phyloP scores from a whole-genome alignment of 495 filamentous ascomycete species.

The Cercophora samala region DNA sequence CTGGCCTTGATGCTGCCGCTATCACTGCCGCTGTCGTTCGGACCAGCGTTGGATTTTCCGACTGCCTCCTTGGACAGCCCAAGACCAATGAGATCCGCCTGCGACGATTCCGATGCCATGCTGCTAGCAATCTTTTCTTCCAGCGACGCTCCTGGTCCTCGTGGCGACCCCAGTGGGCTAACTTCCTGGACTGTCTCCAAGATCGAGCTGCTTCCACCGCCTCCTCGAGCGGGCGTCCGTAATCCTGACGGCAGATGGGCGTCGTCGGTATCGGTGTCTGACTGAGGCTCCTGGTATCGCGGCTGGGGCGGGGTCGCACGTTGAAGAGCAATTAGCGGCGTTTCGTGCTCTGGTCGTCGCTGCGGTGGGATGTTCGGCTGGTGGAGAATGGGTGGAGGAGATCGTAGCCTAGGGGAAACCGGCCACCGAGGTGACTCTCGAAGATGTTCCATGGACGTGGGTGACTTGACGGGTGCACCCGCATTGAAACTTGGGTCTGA shows the following conservation, averaged over 20 bases:
- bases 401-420: conserved; percentile 62
- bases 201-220: conserved; percentile 62
- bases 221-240: conserved; percentile 62
- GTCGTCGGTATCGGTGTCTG: conserved; percentile 56
- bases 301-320: conserved; percentile 46
- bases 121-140: conserved; percentile 51
- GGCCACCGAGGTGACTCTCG: conserved; percentile 61
- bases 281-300: conserved; percentile 35
- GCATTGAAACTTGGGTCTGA: conserved; percentile 49
- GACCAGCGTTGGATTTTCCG: conserved; percentile 33
- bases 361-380: conserved; percentile 42
- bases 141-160: conserved; percentile 44
- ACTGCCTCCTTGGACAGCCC: conserved; percentile 32
- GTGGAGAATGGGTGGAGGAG: conserved; percentile 58
- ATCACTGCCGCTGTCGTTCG: conserved; percentile 61
- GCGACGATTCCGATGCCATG: conserved; percentile 42
- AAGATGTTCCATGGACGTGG: conserved; percentile 50
- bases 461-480: conserved; percentile 62
- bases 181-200: conserved; percentile 93
- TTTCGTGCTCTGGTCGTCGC: conserved; percentile 45
- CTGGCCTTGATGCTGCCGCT: conserved; percentile 46
- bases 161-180: conserved; percentile 74
- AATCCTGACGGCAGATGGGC: conserved; percentile 50
- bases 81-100: conserved; percentile 34
- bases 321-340: conserved; percentile 55